Conservation (phyloP, 78 protist species). For the Carpediemonas membranifera region DNA sequence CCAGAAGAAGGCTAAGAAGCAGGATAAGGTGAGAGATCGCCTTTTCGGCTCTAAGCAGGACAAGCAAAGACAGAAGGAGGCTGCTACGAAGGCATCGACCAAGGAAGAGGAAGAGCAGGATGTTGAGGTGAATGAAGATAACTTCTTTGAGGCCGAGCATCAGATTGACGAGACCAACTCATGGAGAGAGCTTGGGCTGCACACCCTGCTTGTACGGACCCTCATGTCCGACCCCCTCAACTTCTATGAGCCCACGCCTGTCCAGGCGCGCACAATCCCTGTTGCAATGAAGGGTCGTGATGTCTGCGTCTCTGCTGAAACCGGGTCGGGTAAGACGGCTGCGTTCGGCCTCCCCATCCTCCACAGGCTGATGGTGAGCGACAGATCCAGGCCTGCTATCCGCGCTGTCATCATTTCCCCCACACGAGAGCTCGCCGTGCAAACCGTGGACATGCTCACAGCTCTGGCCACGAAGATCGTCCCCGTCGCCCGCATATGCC, state of each 20-base stretch:
- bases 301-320: conserved; percentile 59
- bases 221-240: no score
- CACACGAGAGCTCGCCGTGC: conserved; percentile 78
- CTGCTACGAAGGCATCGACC: no score
- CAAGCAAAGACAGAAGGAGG: no score
- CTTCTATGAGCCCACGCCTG: conserved; percentile 12
- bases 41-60: no score
- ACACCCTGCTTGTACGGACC: no score
- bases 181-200: no score
- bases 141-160: no score
- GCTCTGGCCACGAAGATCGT: neutral
- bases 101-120: no score
- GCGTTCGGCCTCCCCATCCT: conserved; percentile 69
- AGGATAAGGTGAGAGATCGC: no score
- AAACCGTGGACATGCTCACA: neutral
- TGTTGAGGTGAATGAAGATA: no score
- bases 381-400: conserved; percentile 17
- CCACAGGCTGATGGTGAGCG: conserved; percentile 42
- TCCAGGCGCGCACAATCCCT: conserved; percentile 45
- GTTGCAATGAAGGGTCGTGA: conserved; percentile 54
- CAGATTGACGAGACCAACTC: no score
- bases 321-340: conserved; percentile 83
- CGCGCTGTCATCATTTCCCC: conserved; percentile 55
- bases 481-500: conserved; percentile 16
- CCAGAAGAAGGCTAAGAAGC: no score